phyloP scores from a whole-genome alignment of 805 yeast species.

The Metschnikowia koreensis region DNA sequence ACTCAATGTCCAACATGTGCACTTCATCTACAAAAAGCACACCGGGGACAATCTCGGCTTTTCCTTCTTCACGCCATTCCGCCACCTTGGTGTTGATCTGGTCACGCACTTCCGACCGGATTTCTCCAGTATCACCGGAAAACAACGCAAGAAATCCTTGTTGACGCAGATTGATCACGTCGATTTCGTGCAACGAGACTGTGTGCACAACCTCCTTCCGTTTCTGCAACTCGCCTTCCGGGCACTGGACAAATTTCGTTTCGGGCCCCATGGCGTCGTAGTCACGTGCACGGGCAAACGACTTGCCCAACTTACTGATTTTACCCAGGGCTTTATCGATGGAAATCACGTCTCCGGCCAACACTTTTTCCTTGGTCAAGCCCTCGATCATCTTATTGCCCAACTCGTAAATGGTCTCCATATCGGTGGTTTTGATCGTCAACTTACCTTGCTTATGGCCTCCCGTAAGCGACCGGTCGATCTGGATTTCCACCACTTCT shows the following conservation, averaged over 20 bases:
- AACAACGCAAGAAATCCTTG: slow-evolving; percentile 96
- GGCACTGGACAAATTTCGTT: slow-evolving; percentile 95
- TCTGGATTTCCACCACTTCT: slow-evolving; percentile 96
- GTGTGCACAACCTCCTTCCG: slow-evolving; percentile 96
- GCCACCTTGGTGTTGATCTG: slow-evolving; percentile 96
- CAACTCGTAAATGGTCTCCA: slow-evolving; percentile 96
- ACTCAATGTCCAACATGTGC: slow-evolving; percentile 96
- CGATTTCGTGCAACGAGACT: slow-evolving; percentile 96
- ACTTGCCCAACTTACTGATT: slow-evolving; percentile 90
- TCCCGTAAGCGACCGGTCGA: slow-evolving; percentile 90
- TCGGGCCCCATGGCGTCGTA: slow-evolving; percentile 99
- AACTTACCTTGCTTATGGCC: slow-evolving; percentile 98
- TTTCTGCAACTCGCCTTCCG: slow-evolving; percentile 97
- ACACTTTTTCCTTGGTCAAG: slow-evolving; percentile 87
- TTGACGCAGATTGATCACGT: slow-evolving; percentile 94
- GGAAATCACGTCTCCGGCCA: slow-evolving; percentile 95
- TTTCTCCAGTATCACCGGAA: slow-evolving; percentile 97
- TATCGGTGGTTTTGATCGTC: slow-evolving; percentile 95
- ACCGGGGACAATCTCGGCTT: slow-evolving; percentile 97
- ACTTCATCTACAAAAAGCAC: slow-evolving; percentile 97
- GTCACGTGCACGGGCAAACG: slow-evolving; percentile 93
- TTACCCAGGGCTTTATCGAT: slow-evolving; percentile 96
- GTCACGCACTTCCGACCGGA: slow-evolving; percentile 90
- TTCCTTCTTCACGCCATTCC: slow-evolving; percentile 98
- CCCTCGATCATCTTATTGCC: slow-evolving; percentile 95